phyloP scores from a whole-genome alignment of 805 yeast species.

The Metschnikowia continentalis region DNA sequence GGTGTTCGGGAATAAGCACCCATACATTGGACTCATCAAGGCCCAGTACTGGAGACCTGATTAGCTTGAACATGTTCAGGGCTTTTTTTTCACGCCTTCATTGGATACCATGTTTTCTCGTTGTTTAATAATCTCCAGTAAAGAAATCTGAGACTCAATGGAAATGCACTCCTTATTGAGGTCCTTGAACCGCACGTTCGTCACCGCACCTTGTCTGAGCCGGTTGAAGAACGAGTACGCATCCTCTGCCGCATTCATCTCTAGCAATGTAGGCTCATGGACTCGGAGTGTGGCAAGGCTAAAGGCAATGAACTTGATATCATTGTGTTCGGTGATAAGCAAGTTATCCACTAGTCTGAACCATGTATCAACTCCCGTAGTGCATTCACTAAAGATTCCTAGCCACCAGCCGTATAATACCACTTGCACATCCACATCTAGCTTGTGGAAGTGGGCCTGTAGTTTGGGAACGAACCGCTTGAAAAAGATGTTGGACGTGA shows the following conservation, averaged over 20 bases:
- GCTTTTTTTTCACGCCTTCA: too few species aligned
- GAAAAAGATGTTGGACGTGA: constrained; percentile 30
- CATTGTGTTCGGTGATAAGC: constrained; percentile 28
- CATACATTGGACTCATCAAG: too few species aligned
- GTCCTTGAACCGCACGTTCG: constrained; percentile 20
- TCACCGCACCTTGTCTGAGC: constrained; percentile 15
- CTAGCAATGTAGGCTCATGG: constrained; percentile 29
- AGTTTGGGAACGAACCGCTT: constrained; percentile 38
- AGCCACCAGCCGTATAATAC: constrained; percentile 57
- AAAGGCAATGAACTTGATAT: constrained; percentile 30
- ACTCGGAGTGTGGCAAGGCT: constrained; percentile 35
- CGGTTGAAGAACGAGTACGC: constrained; percentile 25
- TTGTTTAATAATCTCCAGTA: background rate
- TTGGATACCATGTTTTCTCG: background rate
- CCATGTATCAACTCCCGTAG: constrained; percentile 48
- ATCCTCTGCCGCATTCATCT: constrained; percentile 23
- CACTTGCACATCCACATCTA: constrained; percentile 44
- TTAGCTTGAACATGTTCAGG: too few species aligned
- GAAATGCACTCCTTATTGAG: constrained; percentile 14
- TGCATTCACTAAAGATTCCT: constrained; percentile 46
- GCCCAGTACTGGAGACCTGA: too few species aligned
- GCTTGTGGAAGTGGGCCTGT: constrained; percentile 27
- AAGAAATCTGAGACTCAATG: constrained; percentile 10
- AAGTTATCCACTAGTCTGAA: constrained; percentile 51
- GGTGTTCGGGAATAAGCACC: too few species aligned